phyloP scores from a whole-genome alignment of 345 rosid species.

The Garcia nutans region DNA sequence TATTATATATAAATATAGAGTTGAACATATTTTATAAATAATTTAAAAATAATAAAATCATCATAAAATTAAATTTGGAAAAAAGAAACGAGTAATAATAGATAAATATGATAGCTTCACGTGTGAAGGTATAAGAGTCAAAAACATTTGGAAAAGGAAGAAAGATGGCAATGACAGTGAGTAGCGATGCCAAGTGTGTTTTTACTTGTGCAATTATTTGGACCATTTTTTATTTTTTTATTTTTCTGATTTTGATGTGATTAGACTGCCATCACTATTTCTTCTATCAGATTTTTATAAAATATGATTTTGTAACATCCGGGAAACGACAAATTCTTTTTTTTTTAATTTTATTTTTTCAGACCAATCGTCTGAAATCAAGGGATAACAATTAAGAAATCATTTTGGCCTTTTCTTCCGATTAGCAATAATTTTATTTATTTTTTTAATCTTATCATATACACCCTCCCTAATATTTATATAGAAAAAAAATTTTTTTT shows the following conservation, averaged over 20 bases:
- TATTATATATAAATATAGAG: too few relatives aligned
- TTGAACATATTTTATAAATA: too few relatives aligned
- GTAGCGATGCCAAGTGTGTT: not conserved
- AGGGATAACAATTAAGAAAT: not conserved
- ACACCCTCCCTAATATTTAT: too few relatives aligned
- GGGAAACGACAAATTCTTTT: not conserved
- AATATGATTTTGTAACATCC: not conserved
- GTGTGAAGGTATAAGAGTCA: not conserved
- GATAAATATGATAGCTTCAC: not conserved
- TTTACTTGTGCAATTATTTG: not conserved
- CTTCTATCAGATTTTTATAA: not conserved
- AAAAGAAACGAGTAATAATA: not conserved
- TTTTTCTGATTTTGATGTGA: slow-evolving; percentile 5
- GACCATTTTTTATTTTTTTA: not conserved
- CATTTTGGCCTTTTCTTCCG: slow-evolving; percentile 5
- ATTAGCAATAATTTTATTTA: not conserved
- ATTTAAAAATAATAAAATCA: too few relatives aligned
- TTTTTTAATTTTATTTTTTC: not conserved
- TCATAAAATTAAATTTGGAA: not conserved
- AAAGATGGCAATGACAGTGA: not conserved
- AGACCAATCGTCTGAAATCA: not conserved
- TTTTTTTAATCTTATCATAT: not conserved
- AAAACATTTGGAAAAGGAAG: not conserved
- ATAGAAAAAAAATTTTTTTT: too few relatives aligned
- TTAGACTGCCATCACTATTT: slow-evolving; percentile 5